A percentile compares a stretch with the other conserved stretches of the same genome.
phyloP scores from a whole-genome alignment of 192 early-diverging fungal genomes.

The Geosiphon pyriformis region DNA sequence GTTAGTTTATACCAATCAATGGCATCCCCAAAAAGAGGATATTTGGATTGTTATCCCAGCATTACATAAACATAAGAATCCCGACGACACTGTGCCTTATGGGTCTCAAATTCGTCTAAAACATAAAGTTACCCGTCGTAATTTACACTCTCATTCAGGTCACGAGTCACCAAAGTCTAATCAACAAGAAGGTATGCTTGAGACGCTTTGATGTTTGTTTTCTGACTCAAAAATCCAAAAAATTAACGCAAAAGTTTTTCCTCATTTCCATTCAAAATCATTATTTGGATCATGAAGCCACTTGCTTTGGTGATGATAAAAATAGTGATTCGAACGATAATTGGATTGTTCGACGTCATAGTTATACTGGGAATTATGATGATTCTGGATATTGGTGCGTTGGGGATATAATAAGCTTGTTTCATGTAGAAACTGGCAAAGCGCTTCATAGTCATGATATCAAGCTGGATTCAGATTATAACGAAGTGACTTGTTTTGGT shows the following conservation, averaged over 20 bases:
- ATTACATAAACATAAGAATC: conserved; percentile 32
- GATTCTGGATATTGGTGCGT: conserved; percentile 33
- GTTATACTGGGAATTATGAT: conserved; percentile 20
- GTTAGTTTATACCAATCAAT: conserved; percentile 41
- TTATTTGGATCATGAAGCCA: no score
- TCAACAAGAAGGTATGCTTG: conserved; percentile 42
- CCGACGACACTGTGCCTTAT: conserved; percentile 39
- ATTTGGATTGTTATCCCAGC: conserved; percentile 53
- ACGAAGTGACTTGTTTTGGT: conserved; percentile 48
- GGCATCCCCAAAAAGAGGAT: conserved; percentile 38
- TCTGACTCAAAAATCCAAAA: neutral
- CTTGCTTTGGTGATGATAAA: conserved; percentile 44
- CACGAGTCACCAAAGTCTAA: conserved; percentile 38
- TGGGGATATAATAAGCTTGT: conserved; percentile 38
- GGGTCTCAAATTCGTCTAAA: conserved; percentile 47
- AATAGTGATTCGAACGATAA: conserved; percentile 52
- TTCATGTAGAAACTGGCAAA: conserved; percentile 46
- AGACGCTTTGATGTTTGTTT: neutral
- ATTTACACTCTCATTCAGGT: conserved; percentile 53
- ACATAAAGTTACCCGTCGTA: conserved; percentile 42
- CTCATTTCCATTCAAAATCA: no score
- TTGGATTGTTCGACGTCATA: conserved; percentile 49
- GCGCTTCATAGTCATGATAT: conserved; percentile 45
- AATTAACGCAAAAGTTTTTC: no score
- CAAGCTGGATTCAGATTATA: conserved; percentile 34